Evolutionary conservation across 257 asterid genomes (phyloP), one percentile per base, ranked within the genome.

Genomic region (Solanum clarkiae): DNA sequence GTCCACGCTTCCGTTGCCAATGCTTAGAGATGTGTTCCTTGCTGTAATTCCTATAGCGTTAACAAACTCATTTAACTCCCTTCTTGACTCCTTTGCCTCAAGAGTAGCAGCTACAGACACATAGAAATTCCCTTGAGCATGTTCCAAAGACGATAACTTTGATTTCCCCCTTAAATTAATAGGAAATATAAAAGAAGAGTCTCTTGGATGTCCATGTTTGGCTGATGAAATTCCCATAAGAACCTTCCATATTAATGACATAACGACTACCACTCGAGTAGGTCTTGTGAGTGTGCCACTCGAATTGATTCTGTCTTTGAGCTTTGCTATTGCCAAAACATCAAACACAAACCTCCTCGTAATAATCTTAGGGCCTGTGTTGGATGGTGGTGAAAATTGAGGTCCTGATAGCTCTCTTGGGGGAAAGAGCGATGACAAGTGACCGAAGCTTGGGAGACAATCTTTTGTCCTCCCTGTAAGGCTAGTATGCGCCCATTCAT

Each of bases 161-260:
- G 82, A 13, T 20, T 84, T 88, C 10, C 69, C 87, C 40, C 88
- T 45, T 80, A 88, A 60, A 80, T 86, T 70, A 70, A 86, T 59
- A 14, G 84, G 10, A 54, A 83, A 1, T 1, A 11, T 3, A 5
- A 88, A 1, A 10, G 7, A 10, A 0, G 90, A 88, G 7, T 86
- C 65, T 10, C 87, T 40, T 11, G 77, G 17, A 40, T 49, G 11
- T 17, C 85, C 84, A 65, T 36, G 80, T 62, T 83, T 83, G 18
- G 88, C 49, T 1, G 36, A 51, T 13, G 74, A 29, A 8, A 51
- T 79, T 0, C 49, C 44, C 4, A 59, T 13, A 40, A 88, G 49
- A 83, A 88, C 88, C 84, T 84, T 85, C 87, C 90, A 88, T 10
- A 86, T 17, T 29, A 83, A 17, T 10, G 88, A 86, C n/a, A 60